phyloP scores from a whole-genome alignment of 306 rosid species.

The Lathyrus sativus region DNA sequence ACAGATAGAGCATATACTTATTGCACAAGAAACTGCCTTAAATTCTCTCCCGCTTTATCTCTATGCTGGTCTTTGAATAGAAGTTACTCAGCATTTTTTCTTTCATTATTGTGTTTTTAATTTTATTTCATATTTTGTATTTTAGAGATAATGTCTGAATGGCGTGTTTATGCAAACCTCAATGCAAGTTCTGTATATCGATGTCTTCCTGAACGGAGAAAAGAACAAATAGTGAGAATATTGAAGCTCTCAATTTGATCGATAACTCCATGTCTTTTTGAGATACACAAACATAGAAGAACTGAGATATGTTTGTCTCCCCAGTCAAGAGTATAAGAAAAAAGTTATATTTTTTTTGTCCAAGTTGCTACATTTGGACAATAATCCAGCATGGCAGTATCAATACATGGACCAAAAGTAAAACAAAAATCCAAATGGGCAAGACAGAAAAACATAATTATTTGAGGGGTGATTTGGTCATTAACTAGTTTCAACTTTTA shows the following conservation, averaged over 20 bases:
- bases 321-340: background rate
- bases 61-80: background rate
- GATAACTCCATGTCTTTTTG: background rate
- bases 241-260: conserved; percentile 12
- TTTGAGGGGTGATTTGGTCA: conserved; percentile 37
- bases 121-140: conserved; percentile 3
- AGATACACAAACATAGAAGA: background rate
- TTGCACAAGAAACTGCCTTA: background rate
- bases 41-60: background rate
- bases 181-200: background rate
- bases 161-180: conserved; percentile 1
- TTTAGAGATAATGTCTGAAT: background rate
- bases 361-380: conserved; percentile 33
- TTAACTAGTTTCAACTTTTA: conserved; percentile 24
- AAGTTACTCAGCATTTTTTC: background rate
- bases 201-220: background rate
- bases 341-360: conserved; percentile 6
- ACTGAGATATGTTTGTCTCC: background rate
- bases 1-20: conserved; percentile 17
- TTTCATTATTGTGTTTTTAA: background rate
- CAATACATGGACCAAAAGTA: conserved; percentile 4
- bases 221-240: background rate
- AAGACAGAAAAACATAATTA: conserved; percentile 34
- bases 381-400: conserved; percentile 26
- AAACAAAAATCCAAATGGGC: background rate